Evolutionary conservation across 805 yeast genomes (phyloP).

Genomic region (Metschnikowia reukaufii): DNA sequence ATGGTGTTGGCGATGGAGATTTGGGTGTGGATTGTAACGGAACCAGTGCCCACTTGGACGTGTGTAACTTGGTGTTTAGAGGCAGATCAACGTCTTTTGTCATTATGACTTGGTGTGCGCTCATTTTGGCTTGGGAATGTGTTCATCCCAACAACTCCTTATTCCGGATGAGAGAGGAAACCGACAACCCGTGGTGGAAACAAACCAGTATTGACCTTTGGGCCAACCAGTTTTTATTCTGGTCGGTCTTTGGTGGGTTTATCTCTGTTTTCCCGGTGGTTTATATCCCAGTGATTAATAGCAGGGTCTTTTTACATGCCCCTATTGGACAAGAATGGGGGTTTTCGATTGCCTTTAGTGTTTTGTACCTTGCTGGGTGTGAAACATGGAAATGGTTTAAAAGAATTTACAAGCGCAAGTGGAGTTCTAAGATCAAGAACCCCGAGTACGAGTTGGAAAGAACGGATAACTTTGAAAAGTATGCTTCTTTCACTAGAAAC

Average conservation of each 20-base stretch:
- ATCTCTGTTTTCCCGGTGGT: conserved; percentile 41
- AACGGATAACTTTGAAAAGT: conserved; percentile 60
- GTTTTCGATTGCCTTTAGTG: conserved; percentile 31
- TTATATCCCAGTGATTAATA: conserved; percentile 42
- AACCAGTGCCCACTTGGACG: conserved; percentile 18
- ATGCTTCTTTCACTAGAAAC: conserved; percentile 56
- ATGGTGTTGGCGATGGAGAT: conserved; percentile 39
- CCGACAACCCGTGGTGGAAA: conserved; percentile 38
- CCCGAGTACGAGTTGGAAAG: conserved; percentile 67
- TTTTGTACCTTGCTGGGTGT: conserved; percentile 32
- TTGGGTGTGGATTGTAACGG: conserved; percentile 39
- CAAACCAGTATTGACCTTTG: conserved; percentile 37
- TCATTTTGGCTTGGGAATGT: conserved; percentile 43
- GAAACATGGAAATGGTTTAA: conserved; percentile 44
- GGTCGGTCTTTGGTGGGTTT: conserved; percentile 39
- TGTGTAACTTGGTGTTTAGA: conserved; percentile 35
- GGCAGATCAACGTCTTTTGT: conserved; percentile 43
- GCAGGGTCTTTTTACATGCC: conserved; percentile 38
- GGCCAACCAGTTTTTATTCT: conserved; percentile 38
- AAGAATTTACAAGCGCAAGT: conserved; percentile 31
- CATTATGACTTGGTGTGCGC: conserved; percentile 43
- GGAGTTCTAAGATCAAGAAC: conserved; percentile 41
- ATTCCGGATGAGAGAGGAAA: conserved; percentile 37
- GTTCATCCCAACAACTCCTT: conserved; percentile 37
- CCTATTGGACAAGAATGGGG: conserved; percentile 44